Evolutionary conservation across 345 rosid genomes (phyloP).

Genomic region (Nasturtium officinale): DNA sequence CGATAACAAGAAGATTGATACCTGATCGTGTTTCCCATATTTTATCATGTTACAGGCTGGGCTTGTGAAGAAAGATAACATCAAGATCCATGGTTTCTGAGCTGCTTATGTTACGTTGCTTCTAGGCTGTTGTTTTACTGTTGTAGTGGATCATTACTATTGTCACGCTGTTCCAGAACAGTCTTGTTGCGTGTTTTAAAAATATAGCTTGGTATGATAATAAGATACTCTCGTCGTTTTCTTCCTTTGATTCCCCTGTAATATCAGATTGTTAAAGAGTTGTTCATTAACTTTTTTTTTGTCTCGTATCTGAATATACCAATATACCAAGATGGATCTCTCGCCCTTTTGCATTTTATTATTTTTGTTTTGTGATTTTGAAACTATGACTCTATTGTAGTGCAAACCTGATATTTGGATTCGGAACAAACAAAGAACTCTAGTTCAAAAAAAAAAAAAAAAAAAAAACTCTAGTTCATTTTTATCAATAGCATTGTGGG

Average conservation of each 20-base stretch:
- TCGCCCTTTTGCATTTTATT: neutral
- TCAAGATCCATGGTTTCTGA: conserved; percentile 96
- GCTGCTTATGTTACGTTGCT: conserved; percentile 23
- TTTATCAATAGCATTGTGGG: neutral
- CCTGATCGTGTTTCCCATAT: neutral
- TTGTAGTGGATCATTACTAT: conserved; percentile 13
- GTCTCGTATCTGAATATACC: neutral
- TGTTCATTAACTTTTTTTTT: neutral
- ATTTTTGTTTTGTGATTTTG: neutral
- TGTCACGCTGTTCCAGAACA: conserved; percentile 9
- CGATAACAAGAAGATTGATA: neutral
- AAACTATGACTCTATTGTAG: no score
- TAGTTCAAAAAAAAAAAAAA: no score
- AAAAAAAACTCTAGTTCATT: neutral
- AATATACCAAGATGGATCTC: neutral
- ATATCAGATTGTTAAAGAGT: conserved; percentile 14
- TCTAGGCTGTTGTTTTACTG: neutral
- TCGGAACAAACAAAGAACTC: neutral
- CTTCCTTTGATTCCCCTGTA: neutral
- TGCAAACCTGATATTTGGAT: neutral
- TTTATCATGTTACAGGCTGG: conserved; percentile 58
- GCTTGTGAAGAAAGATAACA: conserved; percentile 93
- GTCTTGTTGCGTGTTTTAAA: neutral
- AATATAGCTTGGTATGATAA: conserved; percentile 17
- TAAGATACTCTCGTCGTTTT: conserved; percentile 18